phyloP scores from a whole-genome alignment of 192 early-diverging fungal genomes.

The Coemansia biformis region DNA sequence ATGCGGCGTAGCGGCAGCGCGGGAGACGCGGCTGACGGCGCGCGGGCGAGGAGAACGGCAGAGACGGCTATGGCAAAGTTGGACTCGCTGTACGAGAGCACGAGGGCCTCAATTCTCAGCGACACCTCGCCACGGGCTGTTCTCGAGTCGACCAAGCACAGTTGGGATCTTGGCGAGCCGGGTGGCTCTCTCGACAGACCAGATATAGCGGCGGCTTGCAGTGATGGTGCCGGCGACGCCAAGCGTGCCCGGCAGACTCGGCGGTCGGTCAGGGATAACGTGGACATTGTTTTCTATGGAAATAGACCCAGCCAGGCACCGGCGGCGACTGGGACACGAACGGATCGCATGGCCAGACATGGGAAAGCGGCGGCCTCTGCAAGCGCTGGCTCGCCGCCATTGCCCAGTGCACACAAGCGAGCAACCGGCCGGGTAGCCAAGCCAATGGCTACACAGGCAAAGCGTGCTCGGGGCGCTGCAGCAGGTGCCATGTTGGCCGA shows the following conservation, averaged over 20 bases:
- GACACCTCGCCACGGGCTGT: slow-evolving; percentile 15
- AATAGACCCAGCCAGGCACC: no score
- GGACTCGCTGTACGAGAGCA: slow-evolving; percentile 28
- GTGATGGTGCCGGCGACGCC: background rate
- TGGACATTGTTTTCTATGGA: background rate
- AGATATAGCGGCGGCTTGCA: no score
- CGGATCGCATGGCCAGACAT: no score
- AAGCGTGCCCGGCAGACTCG: background rate
- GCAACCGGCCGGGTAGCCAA: background rate
- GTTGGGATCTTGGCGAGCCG: slow-evolving; percentile 24
- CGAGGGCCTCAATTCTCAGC: slow-evolving; percentile 2
- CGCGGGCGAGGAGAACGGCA: slow-evolving; percentile 20
- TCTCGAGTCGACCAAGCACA: slow-evolving; percentile 26
- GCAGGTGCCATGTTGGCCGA: background rate
- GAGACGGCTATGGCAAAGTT: slow-evolving; percentile 29
- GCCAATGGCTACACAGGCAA: background rate
- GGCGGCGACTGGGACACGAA: no score
- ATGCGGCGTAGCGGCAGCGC: background rate
- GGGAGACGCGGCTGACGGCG: background rate
- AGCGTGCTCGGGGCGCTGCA: background rate
- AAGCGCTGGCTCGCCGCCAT: background rate
- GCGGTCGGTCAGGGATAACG: slow-evolving; percentile 5
- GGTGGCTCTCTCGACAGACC: no score
- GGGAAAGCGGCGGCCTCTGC: background rate
- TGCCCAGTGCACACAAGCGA: background rate